Percentiles rank a stretch among this genome's conserved stretches.
phyloP scores from a whole-genome alignment of 2,329 filamentous ascomycete species.

The Aspergillus brasiliensis region DNA sequence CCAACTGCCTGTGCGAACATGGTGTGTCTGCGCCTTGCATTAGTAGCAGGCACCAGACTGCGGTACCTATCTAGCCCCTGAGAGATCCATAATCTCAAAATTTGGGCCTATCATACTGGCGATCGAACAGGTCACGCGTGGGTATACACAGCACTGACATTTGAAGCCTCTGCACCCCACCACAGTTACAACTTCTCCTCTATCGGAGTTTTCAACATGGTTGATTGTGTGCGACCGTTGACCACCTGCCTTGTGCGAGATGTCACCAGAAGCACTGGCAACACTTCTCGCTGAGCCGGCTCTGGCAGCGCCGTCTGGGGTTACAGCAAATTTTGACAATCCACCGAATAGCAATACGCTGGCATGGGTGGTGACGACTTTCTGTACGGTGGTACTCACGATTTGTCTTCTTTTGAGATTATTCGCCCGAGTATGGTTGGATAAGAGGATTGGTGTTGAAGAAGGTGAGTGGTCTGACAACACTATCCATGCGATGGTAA shows the following conservation, averaged over 20 bases:
- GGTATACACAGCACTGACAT: not conserved
- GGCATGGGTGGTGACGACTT: conserved; percentile 22
- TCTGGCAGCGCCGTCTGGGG: conserved; percentile 19
- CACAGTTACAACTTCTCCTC: not conserved
- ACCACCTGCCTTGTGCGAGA: not conserved
- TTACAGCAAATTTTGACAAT: conserved; percentile 25
- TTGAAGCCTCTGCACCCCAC: not conserved
- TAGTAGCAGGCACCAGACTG: too few relatives aligned
- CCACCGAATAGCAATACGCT: conserved; percentile 24
- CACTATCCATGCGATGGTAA: not conserved
- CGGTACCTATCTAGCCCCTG: not conserved
- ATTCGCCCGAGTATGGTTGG: conserved; percentile 21
- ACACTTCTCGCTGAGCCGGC: conserved; percentile 16
- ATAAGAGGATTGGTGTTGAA: conserved; percentile 21
- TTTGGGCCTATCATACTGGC: not conserved
- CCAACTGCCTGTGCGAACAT: too few relatives aligned
- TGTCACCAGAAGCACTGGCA: conserved; percentile 6
- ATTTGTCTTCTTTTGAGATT: conserved; percentile 20
- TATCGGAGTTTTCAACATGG: not conserved
- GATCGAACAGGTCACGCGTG: not conserved
- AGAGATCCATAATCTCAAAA: not conserved
- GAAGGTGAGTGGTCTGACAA: conserved; percentile 14
- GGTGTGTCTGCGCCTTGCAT: too few relatives aligned
- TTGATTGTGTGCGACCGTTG: not conserved
- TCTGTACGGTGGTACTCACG: conserved; percentile 22